phyloP scores from a whole-genome alignment of 805 yeast species.

The Sugiyamaella marilandica region DNA sequence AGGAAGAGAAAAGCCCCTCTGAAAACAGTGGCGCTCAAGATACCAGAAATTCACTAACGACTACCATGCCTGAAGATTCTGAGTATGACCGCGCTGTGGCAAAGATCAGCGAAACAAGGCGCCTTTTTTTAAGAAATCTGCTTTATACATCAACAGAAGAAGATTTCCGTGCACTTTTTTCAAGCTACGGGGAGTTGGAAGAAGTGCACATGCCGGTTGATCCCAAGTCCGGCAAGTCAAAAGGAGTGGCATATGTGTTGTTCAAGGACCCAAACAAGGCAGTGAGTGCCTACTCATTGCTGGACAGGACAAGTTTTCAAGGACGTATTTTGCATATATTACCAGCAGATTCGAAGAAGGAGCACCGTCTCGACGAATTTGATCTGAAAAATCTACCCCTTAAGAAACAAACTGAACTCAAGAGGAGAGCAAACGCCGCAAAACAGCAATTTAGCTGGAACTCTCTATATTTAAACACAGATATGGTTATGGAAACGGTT shows the following conservation, averaged over 20 bases:
- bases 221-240: slow-evolving; percentile 81
- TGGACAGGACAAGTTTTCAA: slow-evolving; percentile 89
- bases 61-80: slow-evolving; percentile 4
- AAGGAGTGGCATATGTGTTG: slow-evolving; percentile 86
- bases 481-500: slow-evolving; percentile 87
- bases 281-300: slow-evolving; percentile 59
- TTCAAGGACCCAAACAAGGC: slow-evolving; percentile 71
- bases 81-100: slow-evolving; percentile 45
- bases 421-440: slow-evolving; percentile 77
- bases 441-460: slow-evolving; percentile 92
- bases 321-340: slow-evolving; percentile 88
- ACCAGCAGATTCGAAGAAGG: slow-evolving; percentile 78
- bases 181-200: slow-evolving; percentile 63
- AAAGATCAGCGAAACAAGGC: slow-evolving; percentile 59
- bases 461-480: slow-evolving; percentile 82
- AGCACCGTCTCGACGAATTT: slow-evolving; percentile 81
- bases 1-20: slow-evolving; percentile 11
- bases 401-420: slow-evolving; percentile 83
- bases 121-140: slow-evolving; percentile 85
- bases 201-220: slow-evolving; percentile 94
- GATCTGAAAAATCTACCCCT: slow-evolving; percentile 87
- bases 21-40: slow-evolving; percentile 7
- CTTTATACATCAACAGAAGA: slow-evolving; percentile 72
- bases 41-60: slow-evolving; percentile 23
- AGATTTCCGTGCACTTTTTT: slow-evolving; percentile 65